Evolutionary conservation across 495 filamentous ascomycete species (phyloP).

Genomic region (Chaetomium tenue): DNA sequence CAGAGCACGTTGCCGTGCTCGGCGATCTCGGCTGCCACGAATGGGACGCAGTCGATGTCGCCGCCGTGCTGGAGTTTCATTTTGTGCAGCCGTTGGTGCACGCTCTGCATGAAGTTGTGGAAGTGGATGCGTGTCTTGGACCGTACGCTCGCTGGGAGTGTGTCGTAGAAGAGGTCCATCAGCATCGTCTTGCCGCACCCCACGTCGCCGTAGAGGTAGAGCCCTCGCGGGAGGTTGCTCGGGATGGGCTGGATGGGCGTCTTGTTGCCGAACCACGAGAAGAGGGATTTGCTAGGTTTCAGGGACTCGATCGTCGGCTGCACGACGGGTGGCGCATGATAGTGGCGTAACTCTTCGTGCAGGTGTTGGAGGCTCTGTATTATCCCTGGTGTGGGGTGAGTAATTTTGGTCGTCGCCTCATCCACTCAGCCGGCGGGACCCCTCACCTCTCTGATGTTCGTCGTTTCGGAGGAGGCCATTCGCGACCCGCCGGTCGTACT

Average conservation of each 20-base stretch:
- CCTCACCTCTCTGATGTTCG: slow-evolving; percentile 79
- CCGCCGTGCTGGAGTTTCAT: slow-evolving; percentile 86
- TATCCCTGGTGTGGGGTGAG: slow-evolving; percentile 57
- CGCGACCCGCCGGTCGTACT: slow-evolving; percentile 80
- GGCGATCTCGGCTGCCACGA: slow-evolving; percentile 90
- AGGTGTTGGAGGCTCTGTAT: slow-evolving; percentile 85
- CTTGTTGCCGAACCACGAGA: slow-evolving; percentile 61
- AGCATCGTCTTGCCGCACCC: slow-evolving; percentile 99
- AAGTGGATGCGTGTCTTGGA: slow-evolving; percentile 96
- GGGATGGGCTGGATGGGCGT: slow-evolving; percentile 55
- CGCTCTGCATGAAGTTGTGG: slow-evolving; percentile 99
- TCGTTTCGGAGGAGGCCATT: slow-evolving; percentile 75
- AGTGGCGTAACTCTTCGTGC: slow-evolving; percentile 75
- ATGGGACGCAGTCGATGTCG: slow-evolving; percentile 87
- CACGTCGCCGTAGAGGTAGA: slow-evolving; percentile 97
- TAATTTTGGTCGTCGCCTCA: background rate
- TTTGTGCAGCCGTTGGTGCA: slow-evolving; percentile 86
- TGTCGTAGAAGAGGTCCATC: slow-evolving; percentile 98
- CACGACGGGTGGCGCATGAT: slow-evolving; percentile 67
- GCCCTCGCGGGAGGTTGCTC: slow-evolving; percentile 72
- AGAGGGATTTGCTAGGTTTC: slow-evolving; percentile 64
- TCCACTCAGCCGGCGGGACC: background rate
- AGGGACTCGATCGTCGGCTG: slow-evolving; percentile 76
- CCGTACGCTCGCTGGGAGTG: slow-evolving; percentile 73
- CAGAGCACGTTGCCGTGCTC: slow-evolving; percentile 82